Conservation (phyloP, 768 basidiomycete genomes). For the Leccinum obscurum region DNA sequence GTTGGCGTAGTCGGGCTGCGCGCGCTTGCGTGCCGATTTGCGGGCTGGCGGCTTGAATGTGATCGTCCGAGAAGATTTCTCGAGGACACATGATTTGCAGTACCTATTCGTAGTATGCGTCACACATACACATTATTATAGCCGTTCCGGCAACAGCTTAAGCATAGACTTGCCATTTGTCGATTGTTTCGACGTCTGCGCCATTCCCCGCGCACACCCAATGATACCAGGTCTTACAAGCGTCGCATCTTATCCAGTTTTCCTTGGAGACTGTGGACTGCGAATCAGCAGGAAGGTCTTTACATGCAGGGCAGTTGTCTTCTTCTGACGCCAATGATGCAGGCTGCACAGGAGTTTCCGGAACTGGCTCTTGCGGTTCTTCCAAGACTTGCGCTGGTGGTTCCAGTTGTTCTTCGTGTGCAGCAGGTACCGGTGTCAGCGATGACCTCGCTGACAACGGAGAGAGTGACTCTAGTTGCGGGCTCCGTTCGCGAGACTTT, state of each 20-base stretch:
- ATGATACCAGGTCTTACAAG: constrained; percentile 81
- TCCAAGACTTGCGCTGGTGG: constrained; percentile 18
- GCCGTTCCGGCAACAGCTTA: constrained; percentile 13
- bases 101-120: constrained; percentile 50
- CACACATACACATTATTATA: constrained; percentile 16
- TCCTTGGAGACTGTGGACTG: constrained; percentile 55
- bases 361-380: constrained; percentile 18
- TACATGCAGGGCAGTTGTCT: constrained; percentile 55
- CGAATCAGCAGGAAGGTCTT: constrained; percentile 31
- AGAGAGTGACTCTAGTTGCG: constrained; percentile 33
- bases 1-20: constrained; percentile 77
- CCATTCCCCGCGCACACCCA: constrained; percentile 77
- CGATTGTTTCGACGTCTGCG: constrained; percentile 63
- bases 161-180: constrained; percentile 64
- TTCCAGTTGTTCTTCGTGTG: constrained; percentile 16
- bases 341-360: constrained; percentile 12
- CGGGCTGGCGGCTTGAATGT: constrained; percentile 77
- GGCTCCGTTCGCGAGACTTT: constrained; percentile 37
- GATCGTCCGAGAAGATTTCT: constrained; percentile 61
- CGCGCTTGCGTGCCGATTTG: constrained; percentile 76
- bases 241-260: constrained; percentile 81
- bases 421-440: constrained; percentile 28
- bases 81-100: constrained; percentile 61
- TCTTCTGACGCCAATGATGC: constrained; percentile 22
- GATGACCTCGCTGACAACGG: constrained; percentile 32